A percentile compares a stretch with the other conserved stretches of the same genome.
phyloP scores from a whole-genome alignment of 495 filamentous ascomycete genomes.

The Aspergillus egyptiacus region DNA sequence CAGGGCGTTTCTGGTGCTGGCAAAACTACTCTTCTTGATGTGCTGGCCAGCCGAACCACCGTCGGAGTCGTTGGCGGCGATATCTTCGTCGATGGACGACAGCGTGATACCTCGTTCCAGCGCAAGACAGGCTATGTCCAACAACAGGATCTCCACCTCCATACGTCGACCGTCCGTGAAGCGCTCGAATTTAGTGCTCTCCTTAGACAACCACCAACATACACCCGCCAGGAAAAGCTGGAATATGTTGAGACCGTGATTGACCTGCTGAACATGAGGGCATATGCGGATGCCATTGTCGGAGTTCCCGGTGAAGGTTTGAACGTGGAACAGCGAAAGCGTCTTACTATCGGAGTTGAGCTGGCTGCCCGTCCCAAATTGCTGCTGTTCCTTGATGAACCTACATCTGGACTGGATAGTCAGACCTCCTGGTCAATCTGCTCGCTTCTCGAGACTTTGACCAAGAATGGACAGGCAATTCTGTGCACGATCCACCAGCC shows the following conservation, averaged over 20 bases:
- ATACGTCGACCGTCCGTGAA: slow-evolving; percentile 77
- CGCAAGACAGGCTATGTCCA: slow-evolving; percentile 93
- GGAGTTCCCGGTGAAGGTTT: slow-evolving; percentile 52
- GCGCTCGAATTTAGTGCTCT: slow-evolving; percentile 79
- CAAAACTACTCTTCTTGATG: slow-evolving; percentile 62
- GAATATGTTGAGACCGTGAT: slow-evolving; percentile 91
- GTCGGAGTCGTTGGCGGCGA: slow-evolving; percentile 50
- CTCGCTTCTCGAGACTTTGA: slow-evolving; percentile 75
- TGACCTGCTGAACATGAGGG: slow-evolving; percentile 77
- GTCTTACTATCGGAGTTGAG: slow-evolving; percentile 83
- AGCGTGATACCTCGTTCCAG: slow-evolving; percentile 71
- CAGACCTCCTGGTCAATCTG: slow-evolving; percentile 90
- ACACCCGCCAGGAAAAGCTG: slow-evolving; percentile 71
- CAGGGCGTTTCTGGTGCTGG: slow-evolving; percentile 57
- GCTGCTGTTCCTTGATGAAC: slow-evolving; percentile 86
- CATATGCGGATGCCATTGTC: slow-evolving; percentile 37
- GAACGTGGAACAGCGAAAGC: slow-evolving; percentile 86
- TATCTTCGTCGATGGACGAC: slow-evolving; percentile 50
- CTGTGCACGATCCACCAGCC: slow-evolving; percentile 97
- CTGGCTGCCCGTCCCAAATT: slow-evolving; percentile 82
- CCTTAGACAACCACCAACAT: slow-evolving; percentile 71
- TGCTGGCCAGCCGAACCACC: slow-evolving; percentile 49
- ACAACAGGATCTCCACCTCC: slow-evolving; percentile 87
- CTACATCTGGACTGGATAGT: slow-evolving; percentile 81
- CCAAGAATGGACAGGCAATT: slow-evolving; percentile 82